Percentiles rank a stretch among this genome's conserved stretches.
Conservation (phyloP, 257 asterid genomes). For the Ligustrum vulgare region DNA sequence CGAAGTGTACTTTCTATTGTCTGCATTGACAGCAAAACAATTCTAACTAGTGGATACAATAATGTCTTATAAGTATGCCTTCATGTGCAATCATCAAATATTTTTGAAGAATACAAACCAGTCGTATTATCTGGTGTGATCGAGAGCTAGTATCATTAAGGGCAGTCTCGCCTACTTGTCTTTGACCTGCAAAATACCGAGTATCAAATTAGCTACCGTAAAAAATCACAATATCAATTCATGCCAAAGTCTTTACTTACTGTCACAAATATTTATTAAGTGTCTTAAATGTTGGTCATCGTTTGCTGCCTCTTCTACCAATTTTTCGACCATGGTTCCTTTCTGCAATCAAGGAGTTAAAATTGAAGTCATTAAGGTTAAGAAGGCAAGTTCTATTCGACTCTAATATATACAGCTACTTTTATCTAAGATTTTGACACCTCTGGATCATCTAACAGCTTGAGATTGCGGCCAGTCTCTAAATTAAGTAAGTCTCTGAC, state of each 20-base stretch:
- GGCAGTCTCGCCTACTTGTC: constrained; percentile 97
- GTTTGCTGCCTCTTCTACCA: constrained; percentile 82
- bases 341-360: constrained; percentile 50
- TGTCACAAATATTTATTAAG: constrained; percentile 77
- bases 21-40: constrained; percentile 48
- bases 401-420: not conserved
- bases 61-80: constrained; percentile 7
- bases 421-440: constrained; percentile 40
- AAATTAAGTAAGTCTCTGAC: constrained; percentile 85
- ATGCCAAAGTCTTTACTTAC: constrained; percentile 37
- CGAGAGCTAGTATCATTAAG: constrained; percentile 90
- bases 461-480: constrained; percentile 84
- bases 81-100: constrained; percentile 4
- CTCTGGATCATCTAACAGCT: constrained; percentile 95
- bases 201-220: constrained; percentile 13
- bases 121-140: constrained; percentile 91
- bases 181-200: constrained; percentile 64
- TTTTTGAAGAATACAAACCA: constrained; percentile 47
- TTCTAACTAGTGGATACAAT: constrained; percentile 17
- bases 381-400: not conserved
- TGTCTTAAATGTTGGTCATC: constrained; percentile 75
- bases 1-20: constrained; percentile 88
- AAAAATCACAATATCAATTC: constrained; percentile 11
- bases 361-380: constrained; percentile 4
- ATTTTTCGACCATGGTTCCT: constrained; percentile 88